Evolutionary conservation across 2,329 filamentous ascomycete species (phyloP), one percentile per base, ranked within the genome.

Genomic region (Geosmithia putterillii): DNA sequence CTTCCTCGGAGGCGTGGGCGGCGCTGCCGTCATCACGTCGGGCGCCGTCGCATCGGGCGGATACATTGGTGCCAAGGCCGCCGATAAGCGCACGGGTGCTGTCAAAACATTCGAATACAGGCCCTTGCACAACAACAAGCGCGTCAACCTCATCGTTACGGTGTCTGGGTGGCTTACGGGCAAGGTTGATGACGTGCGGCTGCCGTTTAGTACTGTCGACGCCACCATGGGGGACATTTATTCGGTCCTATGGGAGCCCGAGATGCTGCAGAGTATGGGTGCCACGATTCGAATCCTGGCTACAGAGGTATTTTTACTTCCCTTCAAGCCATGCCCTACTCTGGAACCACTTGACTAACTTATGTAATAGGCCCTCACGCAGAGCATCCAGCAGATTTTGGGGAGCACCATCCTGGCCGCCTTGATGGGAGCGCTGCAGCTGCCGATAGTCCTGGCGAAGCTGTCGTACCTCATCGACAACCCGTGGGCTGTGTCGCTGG

Each of bases 181-280:
- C 54, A 96, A 94, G 57, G 81, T 94, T 43, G 92, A 98, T 64
- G 92, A 98, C 60, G 89, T 98, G 41, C 85, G 92, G 47, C 65
- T 98, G 55, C 92, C 92, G 7, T 98, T 85, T 63, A 95, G 88
- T 66, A 98, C 94, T 0, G 83, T 98, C 7, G 89, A 98, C 60
- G 87, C 94, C 1, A 78, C 96, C 49, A 98, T 98, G 92, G 92
- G 92, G 12, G 92, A 98, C 57, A 81, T 98, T 15, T 98, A 98
- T 65, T 95, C 90, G 1, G 82, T 98, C 10, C 70, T 94, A 46
- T 98, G 92, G 89, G 92, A 98, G 61, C 94, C 92, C 3, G 92
- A 98, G 58, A 94, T 98, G 89, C 74, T 98, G 57, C 83, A 80
- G 53, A 95, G 87, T 62, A 98, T 95, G 82, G 92, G 92, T 75